A percentile compares a stretch with the other conserved stretches of the same genome.
Conservation (phyloP, 805 yeast species). For the Wickerhamiella domercqiae region DNA sequence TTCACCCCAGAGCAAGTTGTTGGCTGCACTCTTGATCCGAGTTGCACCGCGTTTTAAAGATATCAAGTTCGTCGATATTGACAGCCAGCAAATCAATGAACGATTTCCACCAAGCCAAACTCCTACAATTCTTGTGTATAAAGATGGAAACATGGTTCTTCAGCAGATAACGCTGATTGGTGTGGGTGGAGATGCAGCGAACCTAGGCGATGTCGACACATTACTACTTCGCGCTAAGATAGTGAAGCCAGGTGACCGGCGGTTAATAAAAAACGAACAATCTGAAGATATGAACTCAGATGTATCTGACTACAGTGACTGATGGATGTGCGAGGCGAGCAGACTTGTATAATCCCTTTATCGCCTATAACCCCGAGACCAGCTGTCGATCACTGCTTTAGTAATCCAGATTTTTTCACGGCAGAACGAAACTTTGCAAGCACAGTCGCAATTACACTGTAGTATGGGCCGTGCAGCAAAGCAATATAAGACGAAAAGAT, state of each 20-base stretch:
- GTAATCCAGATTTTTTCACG: no score
- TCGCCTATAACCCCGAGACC: no score
- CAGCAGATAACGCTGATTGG: constrained; percentile 69
- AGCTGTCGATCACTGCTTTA: no score
- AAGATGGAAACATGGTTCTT: constrained; percentile 59
- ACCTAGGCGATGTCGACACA: constrained; percentile 51
- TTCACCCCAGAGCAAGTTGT: constrained; percentile 52
- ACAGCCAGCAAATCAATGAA: constrained; percentile 83
- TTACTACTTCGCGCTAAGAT: constrained; percentile 55
- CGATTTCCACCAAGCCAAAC: constrained; percentile 80
- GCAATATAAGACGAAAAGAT: constrained; percentile 53
- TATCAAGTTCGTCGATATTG: constrained; percentile 80
- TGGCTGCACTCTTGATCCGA: constrained; percentile 40
- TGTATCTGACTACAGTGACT: constrained; percentile 1
- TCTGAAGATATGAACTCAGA: constrained; percentile 5
- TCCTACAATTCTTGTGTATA: constrained; percentile 78
- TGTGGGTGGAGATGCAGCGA: constrained; percentile 73
- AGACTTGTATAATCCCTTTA: no score
- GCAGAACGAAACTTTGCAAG: no score
- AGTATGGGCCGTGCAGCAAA: no score
- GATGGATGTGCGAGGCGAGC: no score
- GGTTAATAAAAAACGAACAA: constrained; percentile 39
- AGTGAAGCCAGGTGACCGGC: constrained; percentile 46
- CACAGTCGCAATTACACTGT: no score
- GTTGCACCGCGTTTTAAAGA: constrained; percentile 61